A percentile compares a stretch with the other conserved stretches of the same genome.
phyloP scores from a whole-genome alignment of 345 rosid genomes.

The Pelargonium nanum region DNA sequence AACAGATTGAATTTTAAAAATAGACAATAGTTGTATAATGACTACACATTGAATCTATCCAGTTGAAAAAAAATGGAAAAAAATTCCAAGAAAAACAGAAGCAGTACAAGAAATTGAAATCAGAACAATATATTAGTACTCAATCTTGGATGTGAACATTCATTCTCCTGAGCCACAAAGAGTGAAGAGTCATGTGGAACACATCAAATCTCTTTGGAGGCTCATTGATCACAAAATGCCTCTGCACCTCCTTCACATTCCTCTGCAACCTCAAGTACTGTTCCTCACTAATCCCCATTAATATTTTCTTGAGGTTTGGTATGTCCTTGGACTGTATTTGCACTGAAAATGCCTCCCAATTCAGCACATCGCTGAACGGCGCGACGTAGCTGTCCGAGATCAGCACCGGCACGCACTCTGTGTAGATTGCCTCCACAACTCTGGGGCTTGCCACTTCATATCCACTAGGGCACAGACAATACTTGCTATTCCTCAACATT shows the following conservation, averaged over 20 bases:
- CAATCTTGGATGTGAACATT: constrained; percentile 13
- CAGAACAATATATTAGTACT: no score
- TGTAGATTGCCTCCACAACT: constrained; percentile 53
- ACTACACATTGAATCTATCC: no score
- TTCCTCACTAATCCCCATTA: constrained; percentile 17
- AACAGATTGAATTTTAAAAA: no score
- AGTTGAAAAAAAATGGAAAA: no score
- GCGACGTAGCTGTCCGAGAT: constrained; percentile 44
- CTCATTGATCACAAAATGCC: constrained; percentile 29
- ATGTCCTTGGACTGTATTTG: constrained; percentile 32
- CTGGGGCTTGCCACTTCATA: constrained; percentile 48
- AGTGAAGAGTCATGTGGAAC: constrained; percentile 29
- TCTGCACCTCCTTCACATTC: constrained; percentile 30
- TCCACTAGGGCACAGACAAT: constrained; percentile 57
- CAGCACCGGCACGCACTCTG: constrained; percentile 53
- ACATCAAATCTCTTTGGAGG: constrained; percentile 26
- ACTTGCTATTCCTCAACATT: constrained; percentile 49
- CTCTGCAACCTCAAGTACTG: constrained; percentile 30
- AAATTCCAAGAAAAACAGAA: no score
- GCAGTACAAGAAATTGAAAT: no score
- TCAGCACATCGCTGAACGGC: constrained; percentile 50
- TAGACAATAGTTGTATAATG: no score
- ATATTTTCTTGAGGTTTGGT: constrained; percentile 31
- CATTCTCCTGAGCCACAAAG: constrained; percentile 35
- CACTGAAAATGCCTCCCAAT: constrained; percentile 51